A percentile compares a stretch with the other conserved stretches of the same genome.
These are phyloP conservation scores for Eucalyptus dawsonii DNA, from an alignment of 345 rosid species.

Conservation along the genomic window DNA sequence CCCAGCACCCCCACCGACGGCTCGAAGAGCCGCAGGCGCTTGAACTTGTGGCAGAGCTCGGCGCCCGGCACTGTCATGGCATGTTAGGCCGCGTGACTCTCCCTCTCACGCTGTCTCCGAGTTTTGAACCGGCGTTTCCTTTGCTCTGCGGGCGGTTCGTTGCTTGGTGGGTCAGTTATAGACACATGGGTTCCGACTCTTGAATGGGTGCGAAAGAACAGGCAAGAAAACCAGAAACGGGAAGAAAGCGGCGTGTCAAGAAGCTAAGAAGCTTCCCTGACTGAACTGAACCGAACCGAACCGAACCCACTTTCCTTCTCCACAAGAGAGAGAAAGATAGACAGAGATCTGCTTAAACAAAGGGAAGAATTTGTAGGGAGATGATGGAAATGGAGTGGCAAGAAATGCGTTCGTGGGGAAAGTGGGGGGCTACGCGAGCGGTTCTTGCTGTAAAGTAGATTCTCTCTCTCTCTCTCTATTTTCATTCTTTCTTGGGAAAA, in stretches of 20 bases:
- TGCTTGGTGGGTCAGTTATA: constrained; percentile 38
- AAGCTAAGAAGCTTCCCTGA: constrained; percentile 35
- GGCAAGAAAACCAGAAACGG: background rate
- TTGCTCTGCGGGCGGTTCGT: background rate
- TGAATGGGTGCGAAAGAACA: background rate
- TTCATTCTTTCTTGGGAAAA: no score
- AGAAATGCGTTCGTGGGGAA: background rate
- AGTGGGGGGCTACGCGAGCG: background rate
- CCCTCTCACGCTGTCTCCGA: background rate
- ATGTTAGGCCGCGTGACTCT: background rate
- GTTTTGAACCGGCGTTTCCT: background rate
- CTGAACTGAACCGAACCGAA: background rate
- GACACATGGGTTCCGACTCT: background rate
- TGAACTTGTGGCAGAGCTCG: constrained; percentile 42
- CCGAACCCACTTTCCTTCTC: background rate
- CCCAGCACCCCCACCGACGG: constrained; percentile 62
- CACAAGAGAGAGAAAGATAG: background rate
- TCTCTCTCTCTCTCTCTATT: background rate
- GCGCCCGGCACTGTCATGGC: constrained; percentile 6
- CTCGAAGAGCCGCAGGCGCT: constrained; percentile 52
- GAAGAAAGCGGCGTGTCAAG: constrained; percentile 4
- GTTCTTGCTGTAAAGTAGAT: background rate
- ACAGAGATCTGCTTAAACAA: background rate
- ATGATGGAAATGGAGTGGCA: background rate
- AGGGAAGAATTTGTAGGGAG: background rate